phyloP scores from a whole-genome alignment of 23 red algal species.

The Gracilaria vermiculophylla region DNA sequence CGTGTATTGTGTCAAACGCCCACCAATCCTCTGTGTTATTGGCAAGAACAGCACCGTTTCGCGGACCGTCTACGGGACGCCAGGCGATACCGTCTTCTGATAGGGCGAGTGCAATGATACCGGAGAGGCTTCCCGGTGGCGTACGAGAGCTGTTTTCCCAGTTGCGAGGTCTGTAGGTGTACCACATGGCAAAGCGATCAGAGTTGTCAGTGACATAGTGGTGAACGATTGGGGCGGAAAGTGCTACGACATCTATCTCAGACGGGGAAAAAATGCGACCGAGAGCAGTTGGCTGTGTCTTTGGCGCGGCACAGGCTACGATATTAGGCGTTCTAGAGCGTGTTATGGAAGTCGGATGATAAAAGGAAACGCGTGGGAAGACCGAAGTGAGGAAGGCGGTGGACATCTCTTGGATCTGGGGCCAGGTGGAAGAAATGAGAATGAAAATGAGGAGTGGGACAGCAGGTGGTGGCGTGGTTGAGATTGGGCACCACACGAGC shows the following conservation, averaged over 20 bases:
- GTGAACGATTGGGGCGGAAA: conserved; percentile 32
- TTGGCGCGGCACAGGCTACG: neutral
- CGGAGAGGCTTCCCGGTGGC: conserved; percentile 25
- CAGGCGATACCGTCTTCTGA: conserved; percentile 60
- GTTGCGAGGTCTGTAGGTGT: conserved; percentile 18
- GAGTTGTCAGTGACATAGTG: conserved; percentile 23
- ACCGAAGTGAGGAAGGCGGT: neutral
- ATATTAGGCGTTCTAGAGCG: neutral
- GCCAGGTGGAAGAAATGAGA: neutral
- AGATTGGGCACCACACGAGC: too few relatives aligned
- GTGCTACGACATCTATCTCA: neutral
- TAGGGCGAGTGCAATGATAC: conserved; percentile 63
- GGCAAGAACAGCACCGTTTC: conserved; percentile 50
- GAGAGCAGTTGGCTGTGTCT: neutral
- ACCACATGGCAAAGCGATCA: conserved; percentile 55
- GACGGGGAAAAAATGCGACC: neutral
- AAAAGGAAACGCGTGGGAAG: neutral
- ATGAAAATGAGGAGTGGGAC: too few relatives aligned
- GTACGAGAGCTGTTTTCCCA: conserved; percentile 16
- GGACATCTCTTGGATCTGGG: neutral
- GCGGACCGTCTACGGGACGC: conserved; percentile 38
- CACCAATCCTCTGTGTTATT: conserved; percentile 73
- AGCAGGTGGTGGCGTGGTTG: too few relatives aligned
- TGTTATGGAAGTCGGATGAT: neutral
- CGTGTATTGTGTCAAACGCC: conserved; percentile 73